Evolutionary conservation across 768 basidiomycete genomes (phyloP).

Genomic region (Mycena sanguinolenta): DNA sequence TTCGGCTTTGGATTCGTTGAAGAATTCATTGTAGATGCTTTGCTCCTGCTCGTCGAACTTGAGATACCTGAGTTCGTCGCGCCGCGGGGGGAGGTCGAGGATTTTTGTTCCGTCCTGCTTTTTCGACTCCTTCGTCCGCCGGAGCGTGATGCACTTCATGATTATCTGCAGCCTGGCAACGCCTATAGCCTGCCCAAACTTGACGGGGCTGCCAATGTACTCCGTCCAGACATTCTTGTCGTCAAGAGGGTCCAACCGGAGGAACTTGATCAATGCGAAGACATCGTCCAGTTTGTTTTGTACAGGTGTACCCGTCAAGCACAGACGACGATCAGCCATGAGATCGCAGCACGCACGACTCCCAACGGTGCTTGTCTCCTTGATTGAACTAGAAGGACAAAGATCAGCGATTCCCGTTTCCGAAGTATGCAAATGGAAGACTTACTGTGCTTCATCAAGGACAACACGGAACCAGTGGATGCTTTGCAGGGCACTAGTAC

Average conservation of each 20-base stretch:
- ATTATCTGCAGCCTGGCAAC: conserved; percentile 95
- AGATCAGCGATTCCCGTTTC: conserved; percentile 17
- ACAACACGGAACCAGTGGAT: conserved; percentile 98
- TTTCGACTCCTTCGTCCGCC: conserved; percentile 94
- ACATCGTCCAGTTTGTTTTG: conserved; percentile 99
- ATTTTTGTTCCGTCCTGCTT: conserved; percentile 86
- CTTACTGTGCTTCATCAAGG: conserved; percentile 95
- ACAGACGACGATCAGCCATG: conserved; percentile 91
- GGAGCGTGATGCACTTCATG: conserved; percentile 96
- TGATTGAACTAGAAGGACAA: conserved; percentile 81
- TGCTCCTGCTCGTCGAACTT: conserved; percentile 88
- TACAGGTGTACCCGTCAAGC: conserved; percentile 97
- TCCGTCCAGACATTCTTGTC: conserved; percentile 95
- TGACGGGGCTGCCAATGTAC: conserved; percentile 92
- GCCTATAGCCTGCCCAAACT: conserved; percentile 90
- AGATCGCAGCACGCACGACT: conserved; percentile 96
- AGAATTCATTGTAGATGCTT: conserved; percentile 89
- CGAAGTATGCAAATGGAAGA: conserved; percentile 37
- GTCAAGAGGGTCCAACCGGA: conserved; percentile 91
- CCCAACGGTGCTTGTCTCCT: conserved; percentile 94
- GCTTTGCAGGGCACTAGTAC: conserved; percentile 88
- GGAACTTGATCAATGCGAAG: conserved; percentile 96
- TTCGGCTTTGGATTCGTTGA: conserved; percentile 90
- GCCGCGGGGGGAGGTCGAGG: conserved; percentile 89
- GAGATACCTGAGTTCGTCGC: conserved; percentile 88